phyloP scores from a whole-genome alignment of 441 rosid species.

The Macaranga tanarius region DNA sequence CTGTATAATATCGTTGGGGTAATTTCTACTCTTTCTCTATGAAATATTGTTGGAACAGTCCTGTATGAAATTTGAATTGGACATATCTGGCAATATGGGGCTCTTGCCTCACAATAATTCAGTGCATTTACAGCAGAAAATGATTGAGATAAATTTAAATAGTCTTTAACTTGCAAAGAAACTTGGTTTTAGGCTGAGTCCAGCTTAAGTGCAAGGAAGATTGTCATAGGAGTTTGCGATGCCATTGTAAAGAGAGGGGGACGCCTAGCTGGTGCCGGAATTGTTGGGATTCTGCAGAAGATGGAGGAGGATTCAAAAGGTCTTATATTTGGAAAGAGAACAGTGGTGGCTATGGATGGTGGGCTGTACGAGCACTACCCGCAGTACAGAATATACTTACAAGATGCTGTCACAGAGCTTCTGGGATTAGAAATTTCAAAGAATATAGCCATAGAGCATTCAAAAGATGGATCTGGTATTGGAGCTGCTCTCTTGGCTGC shows the following conservation, averaged over 20 bases:
- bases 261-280: conserved; percentile 84
- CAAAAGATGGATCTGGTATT: conserved; percentile 84
- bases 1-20: conserved; percentile 54
- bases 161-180: neutral
- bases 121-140: neutral
- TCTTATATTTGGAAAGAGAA: conserved; percentile 51
- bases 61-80: neutral
- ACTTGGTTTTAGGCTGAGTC: conserved; percentile 49
- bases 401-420: conserved; percentile 64
- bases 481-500: conserved; percentile 93
- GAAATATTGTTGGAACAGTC: no score
- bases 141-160: neutral
- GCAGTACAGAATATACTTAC: conserved; percentile 58
- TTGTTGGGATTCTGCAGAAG: conserved; percentile 77
- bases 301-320: conserved; percentile 68
- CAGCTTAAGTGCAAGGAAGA: conserved; percentile 45
- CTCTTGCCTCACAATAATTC: neutral
- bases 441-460: conserved; percentile 57
- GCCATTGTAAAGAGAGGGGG: conserved; percentile 73
- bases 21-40: conserved; percentile 9
- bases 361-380: conserved; percentile 75
- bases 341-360: conserved; percentile 87
- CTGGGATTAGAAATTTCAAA: conserved; percentile 53
- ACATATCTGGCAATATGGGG: no score
- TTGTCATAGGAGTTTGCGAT: conserved; percentile 59